phyloP scores from a whole-genome alignment of 768 basidiomycete species.

The Piloderma croceum region DNA sequence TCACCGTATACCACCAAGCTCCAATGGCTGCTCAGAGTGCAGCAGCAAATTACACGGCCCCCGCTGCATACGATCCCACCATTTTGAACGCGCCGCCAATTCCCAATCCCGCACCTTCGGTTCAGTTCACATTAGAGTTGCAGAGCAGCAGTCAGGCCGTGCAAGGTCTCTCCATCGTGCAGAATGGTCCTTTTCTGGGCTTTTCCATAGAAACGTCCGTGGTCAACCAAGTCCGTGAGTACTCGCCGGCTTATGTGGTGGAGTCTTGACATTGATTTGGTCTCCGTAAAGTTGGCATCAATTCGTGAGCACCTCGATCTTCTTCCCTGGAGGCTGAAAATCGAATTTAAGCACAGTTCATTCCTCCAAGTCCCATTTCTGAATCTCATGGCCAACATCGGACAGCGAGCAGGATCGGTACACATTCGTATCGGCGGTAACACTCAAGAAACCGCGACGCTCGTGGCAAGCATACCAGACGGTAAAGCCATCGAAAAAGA shows the following conservation, averaged over 20 bases:
- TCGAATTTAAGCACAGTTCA: conserved; percentile 29
- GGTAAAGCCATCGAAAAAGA: conserved; percentile 49
- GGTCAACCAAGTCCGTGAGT: conserved; percentile 58
- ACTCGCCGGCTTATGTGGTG: too few relatives aligned
- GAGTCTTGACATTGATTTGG: background rate
- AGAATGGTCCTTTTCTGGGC: conserved; percentile 58
- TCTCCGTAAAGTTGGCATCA: conserved; percentile 41
- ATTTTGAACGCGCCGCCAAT: conserved; percentile 44
- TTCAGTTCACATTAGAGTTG: conserved; percentile 41
- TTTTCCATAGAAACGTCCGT: conserved; percentile 78
- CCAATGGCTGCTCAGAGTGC: conserved; percentile 26
- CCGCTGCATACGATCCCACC: conserved; percentile 50
- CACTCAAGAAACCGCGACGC: conserved; percentile 60
- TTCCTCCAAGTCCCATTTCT: conserved; percentile 59
- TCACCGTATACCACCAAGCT: conserved; percentile 23
- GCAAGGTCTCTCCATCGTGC: conserved; percentile 34
- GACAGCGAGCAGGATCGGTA: conserved; percentile 55
- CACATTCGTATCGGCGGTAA: conserved; percentile 75
- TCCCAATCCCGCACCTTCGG: conserved; percentile 39
- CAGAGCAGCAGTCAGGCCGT: conserved; percentile 27
- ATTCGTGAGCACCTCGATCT: conserved; percentile 34
- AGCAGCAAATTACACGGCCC: conserved; percentile 38
- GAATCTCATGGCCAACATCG: conserved; percentile 70
- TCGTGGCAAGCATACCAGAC: conserved; percentile 46
- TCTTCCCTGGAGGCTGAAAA: conserved; percentile 13